phyloP scores from a whole-genome alignment of 2,329 filamentous ascomycete genomes.

The Metarhizium sp. region DNA sequence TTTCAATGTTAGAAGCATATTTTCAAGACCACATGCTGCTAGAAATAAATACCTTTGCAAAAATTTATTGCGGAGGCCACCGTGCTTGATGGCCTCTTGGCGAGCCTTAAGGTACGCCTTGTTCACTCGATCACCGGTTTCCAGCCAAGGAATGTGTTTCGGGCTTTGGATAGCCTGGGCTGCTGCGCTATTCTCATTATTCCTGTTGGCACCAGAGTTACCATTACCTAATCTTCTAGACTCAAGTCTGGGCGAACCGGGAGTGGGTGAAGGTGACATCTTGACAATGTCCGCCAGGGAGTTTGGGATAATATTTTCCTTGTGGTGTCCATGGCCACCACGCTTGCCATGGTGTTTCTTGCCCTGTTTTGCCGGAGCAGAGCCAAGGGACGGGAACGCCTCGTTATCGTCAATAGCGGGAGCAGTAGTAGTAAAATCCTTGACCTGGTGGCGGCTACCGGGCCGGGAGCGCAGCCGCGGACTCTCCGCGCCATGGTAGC shows the following conservation, averaged over 20 bases:
- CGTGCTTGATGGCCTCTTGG: constrained; percentile 94
- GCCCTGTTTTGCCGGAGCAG: constrained; percentile 61
- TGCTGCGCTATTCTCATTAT: constrained; percentile 68
- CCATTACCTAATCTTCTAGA: constrained; percentile 27
- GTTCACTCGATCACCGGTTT: constrained; percentile 85
- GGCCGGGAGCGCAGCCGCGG: constrained; percentile 73
- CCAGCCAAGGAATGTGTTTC: constrained; percentile 91
- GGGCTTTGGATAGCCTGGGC: constrained; percentile 79
- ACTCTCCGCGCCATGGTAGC: constrained; percentile 49
- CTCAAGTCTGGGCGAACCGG: constrained; percentile 49
- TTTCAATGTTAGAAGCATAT: neutral
- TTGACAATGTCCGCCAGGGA: constrained; percentile 91
- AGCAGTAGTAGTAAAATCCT: constrained; percentile 54
- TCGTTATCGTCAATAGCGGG: constrained; percentile 88
- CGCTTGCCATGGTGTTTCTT: constrained; percentile 94
- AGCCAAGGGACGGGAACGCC: constrained; percentile 83
- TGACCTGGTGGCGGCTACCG: constrained; percentile 61
- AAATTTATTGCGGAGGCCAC: constrained; percentile 93
- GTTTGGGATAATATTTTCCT: constrained; percentile 56
- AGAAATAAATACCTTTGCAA: constrained; percentile 63
- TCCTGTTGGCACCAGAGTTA: constrained; percentile 14
- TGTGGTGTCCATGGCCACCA: constrained; percentile 68
- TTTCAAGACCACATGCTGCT: neutral
- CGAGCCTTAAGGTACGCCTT: constrained; percentile 91
- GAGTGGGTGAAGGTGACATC: constrained; percentile 80